Percentiles rank a stretch among this genome's conserved stretches.
These are phyloP conservation scores for Phytophthora hibernalis DNA, from an alignment of 352 stramenopile species.

Conservation along the genomic window DNA sequence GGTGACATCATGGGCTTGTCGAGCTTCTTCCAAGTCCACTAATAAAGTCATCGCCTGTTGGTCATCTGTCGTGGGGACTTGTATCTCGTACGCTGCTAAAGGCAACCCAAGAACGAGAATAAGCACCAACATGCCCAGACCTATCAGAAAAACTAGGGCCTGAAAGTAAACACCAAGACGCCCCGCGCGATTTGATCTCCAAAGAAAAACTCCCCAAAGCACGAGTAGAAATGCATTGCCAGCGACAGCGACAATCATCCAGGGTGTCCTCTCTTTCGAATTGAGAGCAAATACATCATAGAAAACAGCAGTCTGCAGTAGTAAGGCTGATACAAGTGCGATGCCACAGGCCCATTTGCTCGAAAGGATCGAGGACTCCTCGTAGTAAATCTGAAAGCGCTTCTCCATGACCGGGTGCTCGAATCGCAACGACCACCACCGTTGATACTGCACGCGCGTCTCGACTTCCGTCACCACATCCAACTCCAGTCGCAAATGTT, in stretches of 20 bases:
- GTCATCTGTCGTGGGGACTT: constrained; percentile 1
- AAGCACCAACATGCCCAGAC: constrained; percentile 39
- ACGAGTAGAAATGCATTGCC: constrained; percentile 21
- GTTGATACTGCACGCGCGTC: constrained; percentile 37
- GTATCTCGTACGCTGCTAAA: constrained; percentile 32
- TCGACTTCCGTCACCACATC: constrained; percentile 59
- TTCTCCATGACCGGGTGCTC: constrained; percentile 49
- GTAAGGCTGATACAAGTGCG: constrained; percentile 44
- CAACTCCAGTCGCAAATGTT: constrained; percentile 55
- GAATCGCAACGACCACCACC: constrained; percentile 59
- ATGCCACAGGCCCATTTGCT: constrained; percentile 42
- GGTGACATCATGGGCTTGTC: constrained; percentile 44
- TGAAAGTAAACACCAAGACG: constrained; percentile 45
- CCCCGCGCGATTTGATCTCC: constrained; percentile 22
- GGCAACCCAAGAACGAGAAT: constrained; percentile 50
- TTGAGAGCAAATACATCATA: constrained; percentile 29
- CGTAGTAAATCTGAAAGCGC: constrained; percentile 69
- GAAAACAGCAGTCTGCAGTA: constrained; percentile 52
- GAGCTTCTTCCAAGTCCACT: constrained; percentile 23
- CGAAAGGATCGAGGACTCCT: constrained; percentile 51
- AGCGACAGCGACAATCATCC: constrained; percentile 31
- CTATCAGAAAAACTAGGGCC: constrained; percentile 37
- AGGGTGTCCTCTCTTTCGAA: constrained; percentile 31
- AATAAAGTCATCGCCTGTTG: constrained; percentile 20
- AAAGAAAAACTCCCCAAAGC: constrained; percentile 37